Conservation (phyloP, 176 grass and related monocot genomes). For the Musa schizocarpa region DNA sequence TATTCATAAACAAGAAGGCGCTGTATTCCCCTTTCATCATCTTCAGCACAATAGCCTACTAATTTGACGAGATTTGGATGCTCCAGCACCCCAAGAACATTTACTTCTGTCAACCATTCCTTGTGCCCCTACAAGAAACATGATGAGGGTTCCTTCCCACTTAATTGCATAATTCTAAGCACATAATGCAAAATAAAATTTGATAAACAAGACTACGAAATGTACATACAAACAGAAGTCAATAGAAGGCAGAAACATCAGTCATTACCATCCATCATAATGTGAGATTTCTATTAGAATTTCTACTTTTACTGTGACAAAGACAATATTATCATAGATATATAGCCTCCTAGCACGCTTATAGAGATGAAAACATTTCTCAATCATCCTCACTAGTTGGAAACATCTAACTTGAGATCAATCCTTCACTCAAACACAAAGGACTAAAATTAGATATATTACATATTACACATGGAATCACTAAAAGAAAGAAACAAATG, state of each 20-base stretch:
- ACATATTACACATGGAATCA: no score
- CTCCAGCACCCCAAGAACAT: conserved; percentile 89
- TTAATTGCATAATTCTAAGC: background rate
- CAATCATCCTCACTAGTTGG: no score
- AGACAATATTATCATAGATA: background rate
- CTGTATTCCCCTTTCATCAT: conserved; percentile 86
- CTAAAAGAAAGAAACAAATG: no score
- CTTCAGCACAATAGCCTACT: conserved; percentile 86
- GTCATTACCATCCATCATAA: background rate
- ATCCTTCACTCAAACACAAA: no score
- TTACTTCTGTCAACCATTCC: conserved; percentile 96
- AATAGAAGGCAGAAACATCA: background rate
- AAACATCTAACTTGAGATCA: no score
- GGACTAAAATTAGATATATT: no score
- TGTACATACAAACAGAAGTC: background rate
- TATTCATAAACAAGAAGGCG: conserved; percentile 89
- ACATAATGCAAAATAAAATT: background rate
- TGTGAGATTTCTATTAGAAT: no score
- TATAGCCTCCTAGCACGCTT: background rate
- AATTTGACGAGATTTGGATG: conserved; percentile 92
- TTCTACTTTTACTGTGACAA: no score
- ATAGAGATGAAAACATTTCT: no score
- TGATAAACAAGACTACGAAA: background rate
- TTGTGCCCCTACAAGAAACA: conserved; percentile 71
- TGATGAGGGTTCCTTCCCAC: background rate